Conservation (phyloP, 225 moss, liverwort and hornwort species). For the Neckera pumila region DNA sequence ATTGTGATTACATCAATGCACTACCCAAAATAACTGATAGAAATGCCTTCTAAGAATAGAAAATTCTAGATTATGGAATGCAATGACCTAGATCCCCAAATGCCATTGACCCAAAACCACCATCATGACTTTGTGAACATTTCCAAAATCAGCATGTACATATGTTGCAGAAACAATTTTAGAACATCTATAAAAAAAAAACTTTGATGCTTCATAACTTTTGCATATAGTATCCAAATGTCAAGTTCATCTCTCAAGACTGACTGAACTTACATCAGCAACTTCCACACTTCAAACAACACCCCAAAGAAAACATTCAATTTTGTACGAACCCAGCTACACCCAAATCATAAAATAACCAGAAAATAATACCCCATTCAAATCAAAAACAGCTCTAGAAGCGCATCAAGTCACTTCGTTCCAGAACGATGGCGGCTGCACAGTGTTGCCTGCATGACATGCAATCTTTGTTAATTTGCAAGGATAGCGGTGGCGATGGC, state of each 20-base stretch:
- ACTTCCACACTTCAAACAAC: neutral
- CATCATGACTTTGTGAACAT: neutral
- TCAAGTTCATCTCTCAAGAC: neutral
- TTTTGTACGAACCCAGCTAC: neutral
- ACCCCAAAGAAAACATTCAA: neutral
- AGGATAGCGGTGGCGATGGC: neutral
- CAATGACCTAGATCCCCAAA: fast-evolving
- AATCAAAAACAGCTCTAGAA: too few relatives aligned
- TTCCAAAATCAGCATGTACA: neutral
- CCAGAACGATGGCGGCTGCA: neutral
- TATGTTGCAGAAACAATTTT: neutral
- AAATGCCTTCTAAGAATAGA: fast-evolving
- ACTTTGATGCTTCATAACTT: neutral
- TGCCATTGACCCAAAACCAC: fast-evolving
- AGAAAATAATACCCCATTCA: neutral
- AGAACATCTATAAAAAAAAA: neutral
- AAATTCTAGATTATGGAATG: neutral
- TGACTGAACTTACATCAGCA: neutral
- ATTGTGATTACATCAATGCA: fast-evolving
- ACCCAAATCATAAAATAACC: neutral
- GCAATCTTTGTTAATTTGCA: neutral
- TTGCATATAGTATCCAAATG: neutral
- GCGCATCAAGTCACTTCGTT: neutral
- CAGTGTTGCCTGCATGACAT: neutral
- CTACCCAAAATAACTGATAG: neutral